Conservation (phyloP, 768 basidiomycete species). For the Boletus sp. region DNA sequence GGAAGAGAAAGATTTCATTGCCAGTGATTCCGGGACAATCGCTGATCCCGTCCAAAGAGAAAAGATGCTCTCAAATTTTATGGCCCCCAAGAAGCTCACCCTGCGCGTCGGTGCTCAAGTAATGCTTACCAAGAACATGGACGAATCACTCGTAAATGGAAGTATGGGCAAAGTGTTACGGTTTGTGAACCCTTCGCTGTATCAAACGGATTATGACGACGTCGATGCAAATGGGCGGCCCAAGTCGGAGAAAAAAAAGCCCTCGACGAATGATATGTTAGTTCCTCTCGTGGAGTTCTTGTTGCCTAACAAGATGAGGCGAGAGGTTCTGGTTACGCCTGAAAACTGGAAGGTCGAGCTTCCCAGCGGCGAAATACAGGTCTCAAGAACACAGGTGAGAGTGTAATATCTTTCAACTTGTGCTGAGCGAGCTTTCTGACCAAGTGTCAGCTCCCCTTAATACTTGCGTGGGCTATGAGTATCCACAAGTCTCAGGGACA, state of each 20-base stretch:
- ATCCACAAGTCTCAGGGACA: slow-evolving; percentile 99
- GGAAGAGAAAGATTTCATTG: slow-evolving; percentile 49
- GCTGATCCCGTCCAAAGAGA: slow-evolving; percentile 55
- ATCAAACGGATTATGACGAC: slow-evolving; percentile 43
- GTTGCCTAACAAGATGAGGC: slow-evolving; percentile 52
- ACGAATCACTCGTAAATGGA: slow-evolving; percentile 91
- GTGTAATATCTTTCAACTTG: neutral
- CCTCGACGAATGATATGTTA: slow-evolving; percentile 33
- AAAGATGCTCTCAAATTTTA: slow-evolving; percentile 85
- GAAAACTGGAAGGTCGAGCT: slow-evolving; percentile 87
- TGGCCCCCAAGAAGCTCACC: slow-evolving; percentile 72
- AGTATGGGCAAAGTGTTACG: slow-evolving; percentile 82
- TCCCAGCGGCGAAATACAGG: slow-evolving; percentile 83
- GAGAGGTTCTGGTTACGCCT: slow-evolving; percentile 57
- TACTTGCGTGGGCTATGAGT: slow-evolving; percentile 96
- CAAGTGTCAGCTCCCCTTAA: slow-evolving; percentile 66
- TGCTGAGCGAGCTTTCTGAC: neutral
- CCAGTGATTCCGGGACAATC: slow-evolving; percentile 65
- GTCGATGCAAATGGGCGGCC: slow-evolving; percentile 34
- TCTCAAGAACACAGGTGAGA: slow-evolving; percentile 73
- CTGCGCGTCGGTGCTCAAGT: slow-evolving; percentile 85
- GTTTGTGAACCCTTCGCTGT: slow-evolving; percentile 59
- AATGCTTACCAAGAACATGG: slow-evolving; percentile 94
- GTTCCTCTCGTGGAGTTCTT: slow-evolving; percentile 81
- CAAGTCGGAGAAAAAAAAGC: slow-evolving; percentile 32